phyloP scores from a whole-genome alignment of 2,329 filamentous ascomycete species.

The Fusarium sp. region DNA sequence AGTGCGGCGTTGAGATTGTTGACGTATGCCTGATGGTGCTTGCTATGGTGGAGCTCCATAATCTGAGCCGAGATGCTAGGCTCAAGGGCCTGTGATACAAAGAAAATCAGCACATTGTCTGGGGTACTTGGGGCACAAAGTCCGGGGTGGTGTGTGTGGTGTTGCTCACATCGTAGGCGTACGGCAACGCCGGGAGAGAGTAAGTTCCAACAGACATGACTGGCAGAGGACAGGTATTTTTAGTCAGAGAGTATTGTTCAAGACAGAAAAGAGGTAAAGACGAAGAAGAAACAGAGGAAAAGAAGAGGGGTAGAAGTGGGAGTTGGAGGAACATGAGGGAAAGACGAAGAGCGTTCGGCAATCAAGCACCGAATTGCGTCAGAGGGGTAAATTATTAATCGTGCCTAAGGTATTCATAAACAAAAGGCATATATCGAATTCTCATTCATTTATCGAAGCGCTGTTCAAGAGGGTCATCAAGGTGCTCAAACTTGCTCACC shows the following conservation, averaged over 20 bases:
- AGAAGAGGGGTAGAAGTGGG: conserved; percentile 36
- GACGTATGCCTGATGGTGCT: conserved; percentile 85
- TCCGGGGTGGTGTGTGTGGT: neutral
- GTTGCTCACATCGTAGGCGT: conserved; percentile 74
- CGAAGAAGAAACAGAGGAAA: conserved; percentile 6
- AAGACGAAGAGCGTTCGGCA: neutral
- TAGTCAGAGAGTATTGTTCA: conserved; percentile 3
- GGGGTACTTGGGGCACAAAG: neutral
- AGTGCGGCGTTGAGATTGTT: conserved; percentile 79
- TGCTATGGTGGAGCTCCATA: conserved; percentile 84
- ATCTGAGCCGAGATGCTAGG: conserved; percentile 81
- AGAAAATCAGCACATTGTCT: conserved; percentile 2
- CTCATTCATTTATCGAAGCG: neutral
- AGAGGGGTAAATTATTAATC: conserved; percentile 25
- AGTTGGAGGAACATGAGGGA: conserved; percentile 21
- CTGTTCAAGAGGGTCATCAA: conserved; percentile 30
- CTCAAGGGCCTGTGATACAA: conserved; percentile 69
- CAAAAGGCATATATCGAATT: neutral
- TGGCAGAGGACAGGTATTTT: conserved; percentile 4
- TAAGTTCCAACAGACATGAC: conserved; percentile 61
- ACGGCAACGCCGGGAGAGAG: conserved; percentile 74
- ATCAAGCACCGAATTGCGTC: conserved; percentile 30
- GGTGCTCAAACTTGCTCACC: conserved; percentile 47
- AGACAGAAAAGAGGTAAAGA: neutral
- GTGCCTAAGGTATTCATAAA: neutral